These are phyloP conservation scores for Croton laevigatus DNA, from an alignment of 441 rosid genomes.

Conservation along the genomic window DNA sequence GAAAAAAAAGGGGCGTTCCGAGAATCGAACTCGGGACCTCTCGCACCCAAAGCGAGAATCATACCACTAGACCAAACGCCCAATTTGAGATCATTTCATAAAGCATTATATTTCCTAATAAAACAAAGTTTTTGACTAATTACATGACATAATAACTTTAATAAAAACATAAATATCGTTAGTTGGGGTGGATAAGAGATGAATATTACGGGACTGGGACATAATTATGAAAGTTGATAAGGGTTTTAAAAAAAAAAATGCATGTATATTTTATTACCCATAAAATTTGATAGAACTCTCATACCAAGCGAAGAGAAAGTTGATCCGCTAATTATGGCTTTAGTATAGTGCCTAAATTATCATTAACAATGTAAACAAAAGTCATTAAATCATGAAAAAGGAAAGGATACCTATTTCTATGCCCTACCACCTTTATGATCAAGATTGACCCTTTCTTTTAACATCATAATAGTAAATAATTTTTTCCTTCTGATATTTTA, in stretches of 20 bases:
- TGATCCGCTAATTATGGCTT: constrained; percentile 15
- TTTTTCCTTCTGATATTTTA: not conserved
- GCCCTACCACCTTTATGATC: constrained; percentile 22
- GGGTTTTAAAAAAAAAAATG: not conserved
- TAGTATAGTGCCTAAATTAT: constrained; percentile 23
- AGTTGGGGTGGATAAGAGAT: not conserved
- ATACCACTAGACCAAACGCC: constrained; percentile 90
- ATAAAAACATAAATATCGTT: too few species aligned
- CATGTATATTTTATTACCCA: not conserved
- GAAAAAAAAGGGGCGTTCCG: constrained; percentile 68
- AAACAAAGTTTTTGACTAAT: too few species aligned
- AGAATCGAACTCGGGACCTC: constrained; percentile 95
- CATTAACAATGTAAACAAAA: constrained; percentile 12
- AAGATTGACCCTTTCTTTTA: not conserved
- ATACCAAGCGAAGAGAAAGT: constrained; percentile 11
- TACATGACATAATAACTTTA: too few species aligned
- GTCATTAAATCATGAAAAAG: constrained; percentile 6
- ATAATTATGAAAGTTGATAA: not conserved
- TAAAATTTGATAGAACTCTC: constrained; percentile 15
- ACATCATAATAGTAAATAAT: too few species aligned
- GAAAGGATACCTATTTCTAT: constrained; percentile 1
- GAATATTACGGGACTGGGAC: not conserved
- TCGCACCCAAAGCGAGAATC: constrained; percentile 95
- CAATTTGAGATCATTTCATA: too few species aligned
- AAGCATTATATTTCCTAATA: too few species aligned